Conservation (phyloP, 1,139 yeast species). For the Wickerhamomyces sp. region DNA sequence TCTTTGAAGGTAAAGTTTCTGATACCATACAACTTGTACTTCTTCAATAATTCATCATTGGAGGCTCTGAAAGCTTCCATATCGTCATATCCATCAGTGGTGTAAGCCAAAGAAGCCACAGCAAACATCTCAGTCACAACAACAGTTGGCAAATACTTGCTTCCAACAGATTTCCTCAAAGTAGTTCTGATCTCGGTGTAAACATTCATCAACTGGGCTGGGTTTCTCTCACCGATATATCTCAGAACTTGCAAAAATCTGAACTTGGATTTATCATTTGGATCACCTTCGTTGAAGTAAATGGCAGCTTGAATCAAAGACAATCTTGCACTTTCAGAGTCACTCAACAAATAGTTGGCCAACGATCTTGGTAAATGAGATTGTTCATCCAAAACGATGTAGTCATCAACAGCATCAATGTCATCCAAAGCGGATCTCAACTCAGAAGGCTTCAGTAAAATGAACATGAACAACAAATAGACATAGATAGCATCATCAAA, state of each 20-base stretch:
- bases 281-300: slow-evolving; percentile 44
- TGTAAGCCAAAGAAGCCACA: slow-evolving; percentile 27
- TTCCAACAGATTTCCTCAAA: slow-evolving; percentile 33
- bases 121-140: slow-evolving; percentile 28
- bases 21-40: slow-evolving; percentile 29
- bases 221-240: slow-evolving; percentile 35
- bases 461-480: slow-evolving; percentile 52
- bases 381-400: slow-evolving; percentile 1
- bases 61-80: slow-evolving; percentile 15
- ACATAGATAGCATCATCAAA: slow-evolving; percentile 27
- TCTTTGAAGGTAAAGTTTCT: slow-evolving; percentile 22
- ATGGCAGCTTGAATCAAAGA: slow-evolving; percentile 49
- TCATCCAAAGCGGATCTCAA: slow-evolving; percentile 41
- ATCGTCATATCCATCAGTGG: slow-evolving; percentile 26
- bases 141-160: slow-evolving; percentile 23
- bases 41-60: slow-evolving; percentile 20
- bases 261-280: slow-evolving; percentile 46
- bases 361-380: slow-evolving; percentile 43
- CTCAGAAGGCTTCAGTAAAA: slow-evolving; percentile 46
- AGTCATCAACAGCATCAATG: slow-evolving; percentile 36
- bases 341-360: slow-evolving; percentile 43
- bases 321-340: slow-evolving; percentile 38
- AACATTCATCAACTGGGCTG: slow-evolving; percentile 37
- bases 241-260: slow-evolving; percentile 49
- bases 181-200: slow-evolving; percentile 39